Percentiles rank a stretch among this genome's conserved stretches.
Evolutionary conservation across 139 green algal genomes (phyloP).

Genomic region (Tetratostichococcus sp.): DNA sequence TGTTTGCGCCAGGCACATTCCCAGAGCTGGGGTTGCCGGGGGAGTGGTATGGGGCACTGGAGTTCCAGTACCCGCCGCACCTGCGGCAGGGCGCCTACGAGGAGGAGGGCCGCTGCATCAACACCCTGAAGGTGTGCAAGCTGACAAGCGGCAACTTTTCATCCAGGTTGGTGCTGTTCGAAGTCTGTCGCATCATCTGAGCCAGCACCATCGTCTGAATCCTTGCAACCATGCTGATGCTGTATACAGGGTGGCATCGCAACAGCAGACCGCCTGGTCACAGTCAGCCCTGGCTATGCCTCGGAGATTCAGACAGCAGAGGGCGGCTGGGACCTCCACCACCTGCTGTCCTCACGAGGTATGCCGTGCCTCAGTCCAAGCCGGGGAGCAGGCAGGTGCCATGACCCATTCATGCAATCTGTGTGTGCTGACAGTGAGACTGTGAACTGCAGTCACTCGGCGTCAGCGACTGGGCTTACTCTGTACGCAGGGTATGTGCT

Average conservation of each 20-base stretch:
- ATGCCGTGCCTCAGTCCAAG: neutral
- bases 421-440: too few relatives aligned
- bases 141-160: neutral
- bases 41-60: slow-evolving; percentile 79
- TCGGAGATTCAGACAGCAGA: slow-evolving; percentile 73
- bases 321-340: slow-evolving; percentile 62
- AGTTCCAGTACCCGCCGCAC: slow-evolving; percentile 83
- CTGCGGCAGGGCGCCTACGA: slow-evolving; percentile 70
- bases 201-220: too few relatives aligned
- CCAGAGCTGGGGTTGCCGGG: slow-evolving; percentile 58
- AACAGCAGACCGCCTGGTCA: slow-evolving; percentile 73
- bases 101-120: slow-evolving; percentile 69
- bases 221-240: neutral
- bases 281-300: slow-evolving; percentile 74
- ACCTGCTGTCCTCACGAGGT: slow-evolving; percentile 25
- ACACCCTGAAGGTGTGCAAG: slow-evolving; percentile 23
- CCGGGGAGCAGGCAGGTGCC: too few relatives aligned
- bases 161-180: too few relatives aligned
- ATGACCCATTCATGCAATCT: too few relatives aligned
- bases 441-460: too few relatives aligned
- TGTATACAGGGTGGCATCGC: slow-evolving; percentile 63
- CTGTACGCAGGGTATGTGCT: slow-evolving; percentile 44
- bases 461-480: neutral
- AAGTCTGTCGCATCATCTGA: too few relatives aligned
- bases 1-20: slow-evolving; percentile 61